Evolutionary conservation across 2,329 filamentous ascomycete species (phyloP).

Genomic region (Periglandula ipomoeae): DNA sequence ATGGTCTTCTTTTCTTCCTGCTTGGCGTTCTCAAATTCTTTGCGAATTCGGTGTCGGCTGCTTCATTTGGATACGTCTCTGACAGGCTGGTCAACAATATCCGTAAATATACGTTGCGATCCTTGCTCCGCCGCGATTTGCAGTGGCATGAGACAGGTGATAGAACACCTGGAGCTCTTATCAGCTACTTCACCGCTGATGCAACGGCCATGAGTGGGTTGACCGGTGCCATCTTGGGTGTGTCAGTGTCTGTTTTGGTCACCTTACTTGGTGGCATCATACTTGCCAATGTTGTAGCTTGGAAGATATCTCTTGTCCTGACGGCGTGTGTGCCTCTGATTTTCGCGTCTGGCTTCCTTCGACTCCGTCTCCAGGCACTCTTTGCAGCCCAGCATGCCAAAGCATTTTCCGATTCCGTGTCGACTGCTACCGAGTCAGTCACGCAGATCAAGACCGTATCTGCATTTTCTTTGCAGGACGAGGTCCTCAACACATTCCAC

Average conservation of each 20-base stretch:
- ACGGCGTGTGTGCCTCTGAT: not conserved
- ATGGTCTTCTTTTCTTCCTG: not conserved
- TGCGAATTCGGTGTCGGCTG: constrained; percentile 7
- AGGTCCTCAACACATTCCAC: not conserved
- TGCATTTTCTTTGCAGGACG: not conserved
- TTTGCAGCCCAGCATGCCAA: not conserved
- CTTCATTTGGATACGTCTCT: constrained; percentile 32
- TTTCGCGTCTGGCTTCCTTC: not conserved
- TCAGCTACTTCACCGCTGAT: constrained; percentile 57
- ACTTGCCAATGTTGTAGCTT: constrained; percentile 56
- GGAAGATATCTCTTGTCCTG: constrained; percentile 58
- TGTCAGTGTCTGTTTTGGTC: constrained; percentile 51
- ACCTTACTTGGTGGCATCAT: constrained; percentile 57
- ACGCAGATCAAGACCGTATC: not conserved
- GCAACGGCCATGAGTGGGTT: constrained; percentile 52
- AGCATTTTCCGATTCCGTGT: not conserved
- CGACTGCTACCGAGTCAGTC: not conserved
- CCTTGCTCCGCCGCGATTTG: constrained; percentile 52
- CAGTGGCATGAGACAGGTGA: constrained; percentile 57
- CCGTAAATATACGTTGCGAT: constrained; percentile 48
- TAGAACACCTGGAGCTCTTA: constrained; percentile 46
- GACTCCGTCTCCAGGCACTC: not conserved
- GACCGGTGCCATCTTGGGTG: constrained; percentile 56
- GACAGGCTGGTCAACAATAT: constrained; percentile 52
- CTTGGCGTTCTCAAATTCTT: not conserved